Conservation (phyloP, 352 stramenopile genomes). For the Pythium inflatum region DNA sequence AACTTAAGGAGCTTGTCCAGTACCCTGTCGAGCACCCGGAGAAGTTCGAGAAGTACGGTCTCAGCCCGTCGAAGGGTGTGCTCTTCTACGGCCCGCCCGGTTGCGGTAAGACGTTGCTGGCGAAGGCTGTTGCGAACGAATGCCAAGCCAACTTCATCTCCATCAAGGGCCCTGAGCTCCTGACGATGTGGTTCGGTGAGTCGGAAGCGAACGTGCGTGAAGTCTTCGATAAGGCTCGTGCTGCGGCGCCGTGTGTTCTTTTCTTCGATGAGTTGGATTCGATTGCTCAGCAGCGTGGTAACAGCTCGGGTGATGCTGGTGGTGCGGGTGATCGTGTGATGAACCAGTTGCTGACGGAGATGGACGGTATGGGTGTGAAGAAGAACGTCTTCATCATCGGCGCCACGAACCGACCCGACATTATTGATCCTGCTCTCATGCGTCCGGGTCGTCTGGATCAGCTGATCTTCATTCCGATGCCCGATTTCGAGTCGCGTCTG, state of each 20-base stretch:
- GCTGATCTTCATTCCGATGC: conserved; percentile 97
- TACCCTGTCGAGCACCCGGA: conserved; percentile 99
- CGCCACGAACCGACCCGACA: conserved; percentile 95
- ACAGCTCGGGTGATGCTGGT: conserved; percentile 95
- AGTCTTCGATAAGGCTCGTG: conserved; percentile 98
- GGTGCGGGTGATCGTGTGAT: conserved; percentile 99
- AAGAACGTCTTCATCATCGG: conserved; percentile 99
- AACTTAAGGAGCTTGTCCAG: conserved; percentile 99
- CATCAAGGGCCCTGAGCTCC: conserved; percentile 99
- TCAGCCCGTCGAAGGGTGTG: conserved; percentile 96
- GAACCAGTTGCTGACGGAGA: conserved; percentile 99
- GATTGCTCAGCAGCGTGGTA: conserved; percentile 97
- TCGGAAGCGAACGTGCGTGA: conserved; percentile 99
- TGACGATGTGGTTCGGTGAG: conserved; percentile 99
- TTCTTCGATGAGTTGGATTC: conserved; percentile 99
- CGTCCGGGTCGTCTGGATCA: conserved; percentile 95
- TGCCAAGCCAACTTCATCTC: conserved; percentile 99
- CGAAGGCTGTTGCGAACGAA: conserved; percentile 99
- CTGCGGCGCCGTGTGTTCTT: conserved; percentile 96
- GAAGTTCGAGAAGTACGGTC: conserved; percentile 98
- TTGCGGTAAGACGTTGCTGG: conserved; percentile 99
- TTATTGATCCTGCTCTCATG: conserved; percentile 98
- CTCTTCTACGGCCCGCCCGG: conserved; percentile 99
- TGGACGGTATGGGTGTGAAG: conserved; percentile 98
- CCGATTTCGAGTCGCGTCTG: conserved; percentile 96